Evolutionary conservation across 2,329 filamentous ascomycete genomes (phyloP).

Genomic region (Chrysoporthe austroafricana): DNA sequence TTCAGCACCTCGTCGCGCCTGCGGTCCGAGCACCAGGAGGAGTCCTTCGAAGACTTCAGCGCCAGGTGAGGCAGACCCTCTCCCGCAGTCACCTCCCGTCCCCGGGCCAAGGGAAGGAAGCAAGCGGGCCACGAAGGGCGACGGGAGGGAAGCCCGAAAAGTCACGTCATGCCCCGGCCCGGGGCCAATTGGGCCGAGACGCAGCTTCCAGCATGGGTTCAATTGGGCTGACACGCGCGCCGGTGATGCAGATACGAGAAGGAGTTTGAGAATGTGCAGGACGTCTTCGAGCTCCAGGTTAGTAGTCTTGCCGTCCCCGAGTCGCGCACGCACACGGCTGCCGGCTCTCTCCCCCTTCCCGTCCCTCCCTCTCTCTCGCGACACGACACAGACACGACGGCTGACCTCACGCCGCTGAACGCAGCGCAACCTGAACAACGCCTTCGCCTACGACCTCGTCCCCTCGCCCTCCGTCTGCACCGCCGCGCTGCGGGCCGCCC

Average conservation of each 20-base stretch:
- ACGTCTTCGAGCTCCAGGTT: conserved; percentile 99
- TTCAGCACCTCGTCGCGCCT: conserved; percentile 67
- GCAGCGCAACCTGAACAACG: conserved; percentile 92
- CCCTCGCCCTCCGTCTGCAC: conserved; percentile 89
- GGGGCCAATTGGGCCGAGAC: conserved; percentile 24
- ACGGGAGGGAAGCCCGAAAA: neutral
- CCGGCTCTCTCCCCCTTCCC: neutral
- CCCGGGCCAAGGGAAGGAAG: conserved; percentile 1
- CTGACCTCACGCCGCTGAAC: conserved; percentile 26
- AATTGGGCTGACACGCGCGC: conserved; percentile 43
- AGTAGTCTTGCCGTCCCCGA: conserved; percentile 37
- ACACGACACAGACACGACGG: conserved; percentile 15
- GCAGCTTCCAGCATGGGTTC: conserved; percentile 30
- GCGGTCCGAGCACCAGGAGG: conserved; percentile 75
- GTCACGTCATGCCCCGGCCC: conserved; percentile 25
- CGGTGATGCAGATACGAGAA: conserved; percentile 83
- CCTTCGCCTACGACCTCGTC: conserved; percentile 99
- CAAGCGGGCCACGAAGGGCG: neutral
- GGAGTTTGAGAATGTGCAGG: conserved; percentile 96
- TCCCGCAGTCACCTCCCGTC: conserved; percentile 23
- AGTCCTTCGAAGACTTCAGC: conserved; percentile 99
- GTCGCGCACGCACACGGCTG: neutral
- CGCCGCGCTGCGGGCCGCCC: conserved; percentile 89
- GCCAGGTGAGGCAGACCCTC: conserved; percentile 74
- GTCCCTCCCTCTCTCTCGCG: no score